Evolutionary conservation across 495 filamentous ascomycete species (phyloP).

Genomic region (Halenospora varia): DNA sequence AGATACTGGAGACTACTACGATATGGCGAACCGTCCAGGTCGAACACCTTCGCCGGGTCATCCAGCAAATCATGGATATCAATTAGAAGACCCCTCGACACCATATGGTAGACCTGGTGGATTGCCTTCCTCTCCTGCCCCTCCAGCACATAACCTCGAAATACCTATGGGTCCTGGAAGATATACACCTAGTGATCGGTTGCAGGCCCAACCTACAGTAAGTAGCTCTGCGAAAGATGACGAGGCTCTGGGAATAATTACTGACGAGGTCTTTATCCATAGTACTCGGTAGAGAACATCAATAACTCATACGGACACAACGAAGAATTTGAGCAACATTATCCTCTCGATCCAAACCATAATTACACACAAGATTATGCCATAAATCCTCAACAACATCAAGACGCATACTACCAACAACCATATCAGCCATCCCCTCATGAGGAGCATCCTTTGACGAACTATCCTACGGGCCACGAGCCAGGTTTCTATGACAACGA

Average conservation of each 20-base stretch:
- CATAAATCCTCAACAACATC: slow-evolving; percentile 76
- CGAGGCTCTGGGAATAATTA: background rate
- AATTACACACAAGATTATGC: slow-evolving; percentile 61
- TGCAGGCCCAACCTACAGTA: slow-evolving; percentile 70
- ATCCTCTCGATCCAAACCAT: slow-evolving; percentile 33
- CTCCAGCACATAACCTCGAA: slow-evolving; percentile 49
- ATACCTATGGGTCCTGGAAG: slow-evolving; percentile 60
- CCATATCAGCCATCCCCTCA: slow-evolving; percentile 69
- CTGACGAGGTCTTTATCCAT: slow-evolving; percentile 14
- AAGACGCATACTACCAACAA: slow-evolving; percentile 80
- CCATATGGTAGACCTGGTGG: slow-evolving; percentile 19
- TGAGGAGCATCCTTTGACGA: slow-evolving; percentile 35
- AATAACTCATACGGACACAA: slow-evolving; percentile 66
- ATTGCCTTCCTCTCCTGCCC: slow-evolving; percentile 26
- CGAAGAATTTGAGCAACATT: slow-evolving; percentile 55
- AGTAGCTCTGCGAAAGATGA: slow-evolving; percentile 28
- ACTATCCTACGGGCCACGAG: slow-evolving; percentile 2
- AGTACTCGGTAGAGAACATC: slow-evolving; percentile 80
- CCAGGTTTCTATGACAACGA: slow-evolving; percentile 24
- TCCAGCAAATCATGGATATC: slow-evolving; percentile 57
- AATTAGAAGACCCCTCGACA: slow-evolving; percentile 63
- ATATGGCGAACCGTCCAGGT: slow-evolving; percentile 48
- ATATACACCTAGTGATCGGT: slow-evolving; percentile 52
- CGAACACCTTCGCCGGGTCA: slow-evolving; percentile 55
- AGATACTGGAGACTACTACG: slow-evolving; percentile 61